Conservation (phyloP, 2,329 filamentous ascomycete species). For the Metarhizium humberi region DNA sequence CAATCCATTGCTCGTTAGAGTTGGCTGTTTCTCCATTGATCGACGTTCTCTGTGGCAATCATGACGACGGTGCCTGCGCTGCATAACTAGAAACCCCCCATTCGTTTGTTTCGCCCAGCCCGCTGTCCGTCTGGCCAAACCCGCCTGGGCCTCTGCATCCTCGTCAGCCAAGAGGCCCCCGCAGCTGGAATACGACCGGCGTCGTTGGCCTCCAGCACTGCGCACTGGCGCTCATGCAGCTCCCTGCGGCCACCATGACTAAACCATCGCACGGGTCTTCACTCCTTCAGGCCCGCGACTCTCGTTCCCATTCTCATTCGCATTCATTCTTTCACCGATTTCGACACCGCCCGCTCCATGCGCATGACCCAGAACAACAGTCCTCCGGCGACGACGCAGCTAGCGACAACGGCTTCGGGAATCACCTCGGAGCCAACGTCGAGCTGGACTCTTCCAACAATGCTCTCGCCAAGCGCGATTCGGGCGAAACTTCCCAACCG, state of each 20-base stretch:
- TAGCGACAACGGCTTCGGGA: conserved; percentile 14
- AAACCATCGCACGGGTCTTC: conserved; percentile 25
- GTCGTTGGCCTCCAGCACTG: conserved; percentile 6
- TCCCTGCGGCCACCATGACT: conserved; percentile 20
- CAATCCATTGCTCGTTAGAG: no score
- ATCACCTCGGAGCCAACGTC: conserved; percentile 13
- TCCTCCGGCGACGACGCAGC: conserved; percentile 8
- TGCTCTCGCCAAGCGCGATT: conserved; percentile 2
- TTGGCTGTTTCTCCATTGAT: background rate
- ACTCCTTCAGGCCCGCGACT: conserved; percentile 25
- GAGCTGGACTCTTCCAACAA: conserved; percentile 5
- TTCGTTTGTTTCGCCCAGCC: background rate
- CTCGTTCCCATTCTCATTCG: conserved; percentile 15
- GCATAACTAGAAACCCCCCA: background rate
- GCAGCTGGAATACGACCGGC: conserved; percentile 12
- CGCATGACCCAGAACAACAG: conserved; percentile 7
- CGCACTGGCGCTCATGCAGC: conserved; percentile 6
- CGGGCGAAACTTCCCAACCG: conserved; percentile 11
- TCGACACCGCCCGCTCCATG: conserved; percentile 7
- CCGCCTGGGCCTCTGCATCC: conserved; percentile 4
- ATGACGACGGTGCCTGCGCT: conserved; percentile 4
- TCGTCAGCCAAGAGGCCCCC: conserved; percentile 3
- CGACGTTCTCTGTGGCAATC: background rate
- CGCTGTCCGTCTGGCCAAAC: background rate
- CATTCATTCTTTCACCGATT: conserved; percentile 14